Percentiles rank a stretch among this genome's conserved stretches.
phyloP scores from a whole-genome alignment of 306 rosid species.

The Quercus dentata region DNA sequence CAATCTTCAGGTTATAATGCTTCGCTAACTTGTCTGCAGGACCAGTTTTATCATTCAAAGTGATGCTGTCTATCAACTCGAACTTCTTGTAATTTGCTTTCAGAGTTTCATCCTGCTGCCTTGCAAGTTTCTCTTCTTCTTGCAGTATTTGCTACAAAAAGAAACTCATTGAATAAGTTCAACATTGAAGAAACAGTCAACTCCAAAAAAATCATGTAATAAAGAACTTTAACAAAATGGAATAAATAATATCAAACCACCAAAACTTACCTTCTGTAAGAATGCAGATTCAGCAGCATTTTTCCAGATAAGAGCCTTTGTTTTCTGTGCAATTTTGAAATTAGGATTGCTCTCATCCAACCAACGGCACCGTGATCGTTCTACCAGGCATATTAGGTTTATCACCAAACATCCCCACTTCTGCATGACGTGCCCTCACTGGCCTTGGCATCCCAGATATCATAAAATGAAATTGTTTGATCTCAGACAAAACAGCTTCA shows the following conservation, averaged over 20 bases:
- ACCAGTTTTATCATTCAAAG: slow-evolving; percentile 53
- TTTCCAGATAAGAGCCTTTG: slow-evolving; percentile 45
- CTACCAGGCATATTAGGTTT: slow-evolving; percentile 58
- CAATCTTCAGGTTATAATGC: slow-evolving; percentile 22
- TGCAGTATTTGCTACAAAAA: slow-evolving; percentile 40
- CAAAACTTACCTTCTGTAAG: slow-evolving; percentile 44
- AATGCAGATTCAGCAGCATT: slow-evolving; percentile 53
- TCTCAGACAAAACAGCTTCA: slow-evolving; percentile 31
- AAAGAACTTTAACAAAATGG: background rate
- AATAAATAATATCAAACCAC: background rate
- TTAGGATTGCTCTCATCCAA: slow-evolving; percentile 61
- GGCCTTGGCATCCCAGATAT: slow-evolving; percentile 91
- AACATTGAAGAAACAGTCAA: background rate
- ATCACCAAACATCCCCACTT: slow-evolving; percentile 70
- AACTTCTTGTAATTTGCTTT: slow-evolving; percentile 49
- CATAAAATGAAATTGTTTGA: slow-evolving; percentile 59
- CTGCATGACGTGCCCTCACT: slow-evolving; percentile 54
- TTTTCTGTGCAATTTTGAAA: slow-evolving; percentile 45
- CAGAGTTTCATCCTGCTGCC: slow-evolving; percentile 52
- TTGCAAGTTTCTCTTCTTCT: slow-evolving; percentile 65
- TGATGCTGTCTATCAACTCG: slow-evolving; percentile 44
- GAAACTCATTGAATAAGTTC: background rate
- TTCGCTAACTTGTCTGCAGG: slow-evolving; percentile 40
- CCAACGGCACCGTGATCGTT: slow-evolving; percentile 43
- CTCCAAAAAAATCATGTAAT: background rate